Percentiles rank a stretch among this genome's conserved stretches.
These are phyloP conservation scores for Cladosporium velox DNA, from an alignment of 2,329 filamentous ascomycete species.

Conservation along the genomic window DNA sequence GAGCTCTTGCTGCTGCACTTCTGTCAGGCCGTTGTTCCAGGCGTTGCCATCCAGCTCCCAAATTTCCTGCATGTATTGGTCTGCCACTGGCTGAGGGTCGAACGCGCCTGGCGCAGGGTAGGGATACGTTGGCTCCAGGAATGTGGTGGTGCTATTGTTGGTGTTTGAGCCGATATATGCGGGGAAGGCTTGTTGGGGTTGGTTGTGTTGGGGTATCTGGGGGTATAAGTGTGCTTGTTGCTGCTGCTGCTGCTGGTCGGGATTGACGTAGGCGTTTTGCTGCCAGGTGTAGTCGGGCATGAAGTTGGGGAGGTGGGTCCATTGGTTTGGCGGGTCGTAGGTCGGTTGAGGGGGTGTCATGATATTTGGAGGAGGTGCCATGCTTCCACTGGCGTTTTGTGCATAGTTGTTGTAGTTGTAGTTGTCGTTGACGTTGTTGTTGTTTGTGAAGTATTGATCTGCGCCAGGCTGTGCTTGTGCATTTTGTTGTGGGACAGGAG, in stretches of 20 bases:
- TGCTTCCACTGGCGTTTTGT: slow-evolving; percentile 23
- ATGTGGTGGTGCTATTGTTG: slow-evolving; percentile 26
- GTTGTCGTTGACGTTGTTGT: slow-evolving; percentile 1
- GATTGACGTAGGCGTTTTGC: slow-evolving; percentile 12
- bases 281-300: slow-evolving; percentile 30
- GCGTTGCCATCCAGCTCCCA: slow-evolving; percentile 33
- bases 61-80: slow-evolving; percentile 29
- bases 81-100: not conserved
- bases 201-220: slow-evolving; percentile 10
- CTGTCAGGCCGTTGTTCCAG: slow-evolving; percentile 38
- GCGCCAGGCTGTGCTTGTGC: slow-evolving; percentile 5
- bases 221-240: slow-evolving; percentile 22
- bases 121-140: slow-evolving; percentile 34
- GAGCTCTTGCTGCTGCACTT: slow-evolving; percentile 40
- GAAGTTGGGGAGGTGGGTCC: slow-evolving; percentile 36
- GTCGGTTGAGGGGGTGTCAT: slow-evolving; percentile 22
- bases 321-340: slow-evolving; percentile 16
- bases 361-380: slow-evolving; percentile 24
- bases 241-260: slow-evolving; percentile 10
- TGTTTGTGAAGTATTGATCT: slow-evolving; percentile 1
- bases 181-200: slow-evolving; percentile 18
- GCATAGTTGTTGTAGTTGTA: slow-evolving; percentile 1
- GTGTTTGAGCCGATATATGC: slow-evolving; percentile 14
- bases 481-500: slow-evolving; percentile 9
- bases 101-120: slow-evolving; percentile 26